These are phyloP conservation scores for Exophiala xenobiotica DNA, from an alignment of 2,329 filamentous ascomycete species.

Conservation along the genomic window DNA sequence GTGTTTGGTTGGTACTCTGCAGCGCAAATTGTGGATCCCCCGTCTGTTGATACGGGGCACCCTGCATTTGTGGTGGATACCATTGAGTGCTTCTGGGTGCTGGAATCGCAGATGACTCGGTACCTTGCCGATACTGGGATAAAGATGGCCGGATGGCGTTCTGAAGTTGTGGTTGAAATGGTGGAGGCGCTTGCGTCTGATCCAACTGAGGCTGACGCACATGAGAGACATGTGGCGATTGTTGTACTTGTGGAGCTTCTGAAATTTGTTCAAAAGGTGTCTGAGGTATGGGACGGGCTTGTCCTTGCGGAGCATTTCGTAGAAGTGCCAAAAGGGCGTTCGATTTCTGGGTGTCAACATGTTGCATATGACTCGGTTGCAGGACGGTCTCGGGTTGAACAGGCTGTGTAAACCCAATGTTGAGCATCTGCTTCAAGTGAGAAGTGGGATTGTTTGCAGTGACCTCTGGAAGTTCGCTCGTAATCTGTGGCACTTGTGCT, in stretches of 20 bases:
- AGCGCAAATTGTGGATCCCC: conserved; percentile 47
- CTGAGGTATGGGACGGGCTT: conserved; percentile 39
- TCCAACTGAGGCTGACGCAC: conserved; percentile 26
- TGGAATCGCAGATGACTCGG: conserved; percentile 26
- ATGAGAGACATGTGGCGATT: conserved; percentile 46
- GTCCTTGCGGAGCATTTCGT: conserved; percentile 40
- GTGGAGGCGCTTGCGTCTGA: conserved; percentile 12
- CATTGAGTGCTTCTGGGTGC: conserved; percentile 25
- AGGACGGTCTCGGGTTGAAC: conserved; percentile 16
- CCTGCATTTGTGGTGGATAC: conserved; percentile 31
- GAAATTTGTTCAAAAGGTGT: conserved; percentile 58
- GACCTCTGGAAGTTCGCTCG: conserved; percentile 44
- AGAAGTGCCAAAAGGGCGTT: conserved; percentile 59
- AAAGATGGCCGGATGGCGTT: conserved; percentile 23
- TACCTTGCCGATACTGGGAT: conserved; percentile 30
- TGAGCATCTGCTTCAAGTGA: conserved; percentile 53
- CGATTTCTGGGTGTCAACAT: conserved; percentile 43
- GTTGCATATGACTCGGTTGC: conserved; percentile 26
- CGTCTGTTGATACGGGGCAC: conserved; percentile 48
- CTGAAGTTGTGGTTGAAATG: conserved; percentile 20
- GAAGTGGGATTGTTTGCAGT: conserved; percentile 43
- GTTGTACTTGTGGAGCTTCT: conserved; percentile 53
- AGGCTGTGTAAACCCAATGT: conserved; percentile 34
- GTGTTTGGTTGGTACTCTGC: conserved; percentile 36
- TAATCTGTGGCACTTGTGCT: conserved; percentile 22